Conservation (phyloP, 208 protist species). For the Trypanosoma mega region DNA sequence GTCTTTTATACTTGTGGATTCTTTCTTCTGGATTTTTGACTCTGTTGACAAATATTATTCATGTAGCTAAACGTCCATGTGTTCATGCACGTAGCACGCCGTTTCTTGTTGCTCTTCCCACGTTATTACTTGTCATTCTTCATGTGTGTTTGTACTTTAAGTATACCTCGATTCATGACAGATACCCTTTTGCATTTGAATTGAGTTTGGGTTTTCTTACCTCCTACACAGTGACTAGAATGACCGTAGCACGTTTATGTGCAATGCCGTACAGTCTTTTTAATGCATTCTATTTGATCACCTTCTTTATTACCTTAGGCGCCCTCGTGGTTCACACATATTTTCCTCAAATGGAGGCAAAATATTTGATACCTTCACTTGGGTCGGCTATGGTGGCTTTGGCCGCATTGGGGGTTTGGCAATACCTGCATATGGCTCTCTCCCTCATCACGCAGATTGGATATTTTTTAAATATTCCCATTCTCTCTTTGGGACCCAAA, state of each 20-base stretch:
- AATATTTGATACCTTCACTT: slow-evolving; percentile 35
- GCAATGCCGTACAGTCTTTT: slow-evolving; percentile 64
- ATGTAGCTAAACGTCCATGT: slow-evolving; percentile 32
- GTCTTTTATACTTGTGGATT: slow-evolving; percentile 48
- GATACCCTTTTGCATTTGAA: slow-evolving; percentile 73
- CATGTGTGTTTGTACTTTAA: slow-evolving; percentile 43
- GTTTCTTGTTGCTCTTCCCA: slow-evolving; percentile 44
- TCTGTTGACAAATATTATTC: slow-evolving; percentile 50
- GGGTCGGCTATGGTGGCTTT: slow-evolving; percentile 46
- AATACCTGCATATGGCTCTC: slow-evolving; percentile 73
- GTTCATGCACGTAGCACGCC: slow-evolving; percentile 29
- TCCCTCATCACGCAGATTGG: slow-evolving; percentile 38
- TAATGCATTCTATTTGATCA: slow-evolving; percentile 43
- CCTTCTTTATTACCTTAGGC: slow-evolving; percentile 30
- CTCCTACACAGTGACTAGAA: slow-evolving; percentile 67
- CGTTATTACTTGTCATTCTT: slow-evolving; percentile 37
- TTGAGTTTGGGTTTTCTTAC: slow-evolving; percentile 73
- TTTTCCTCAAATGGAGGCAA: slow-evolving; percentile 22
- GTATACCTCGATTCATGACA: slow-evolving; percentile 42
- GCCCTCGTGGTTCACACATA: slow-evolving; percentile 34
- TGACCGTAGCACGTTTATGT: slow-evolving; percentile 80
- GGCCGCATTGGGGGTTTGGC: slow-evolving; percentile 38
- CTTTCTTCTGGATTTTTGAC: slow-evolving; percentile 39
- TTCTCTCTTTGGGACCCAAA: slow-evolving; percentile 27
- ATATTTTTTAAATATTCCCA: slow-evolving; percentile 28